A percentile compares a stretch with the other conserved stretches of the same genome.
Conservation (phyloP, 2,329 filamentous ascomycete genomes). For the Pleurostoma richardsiae region DNA sequence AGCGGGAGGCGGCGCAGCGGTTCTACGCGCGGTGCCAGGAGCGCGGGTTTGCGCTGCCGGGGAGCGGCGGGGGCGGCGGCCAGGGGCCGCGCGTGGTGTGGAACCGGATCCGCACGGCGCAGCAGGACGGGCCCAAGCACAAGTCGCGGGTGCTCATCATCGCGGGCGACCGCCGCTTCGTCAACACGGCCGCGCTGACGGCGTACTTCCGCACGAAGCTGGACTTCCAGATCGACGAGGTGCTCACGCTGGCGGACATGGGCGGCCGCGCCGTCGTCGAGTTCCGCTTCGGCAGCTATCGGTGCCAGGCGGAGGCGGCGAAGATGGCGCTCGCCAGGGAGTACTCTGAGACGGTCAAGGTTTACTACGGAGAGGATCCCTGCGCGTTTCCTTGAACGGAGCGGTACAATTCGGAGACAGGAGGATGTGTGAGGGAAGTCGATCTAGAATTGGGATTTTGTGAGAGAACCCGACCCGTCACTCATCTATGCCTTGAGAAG, state of each 20-base stretch:
- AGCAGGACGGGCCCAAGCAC: constrained; percentile 17
- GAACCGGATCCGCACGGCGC: constrained; percentile 42
- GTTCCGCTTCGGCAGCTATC: constrained; percentile 49
- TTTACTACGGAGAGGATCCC: constrained; percentile 13
- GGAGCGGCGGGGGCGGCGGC: constrained; percentile 10
- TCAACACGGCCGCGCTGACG: constrained; percentile 33
- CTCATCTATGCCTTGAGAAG: no score
- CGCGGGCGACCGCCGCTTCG: constrained; percentile 35
- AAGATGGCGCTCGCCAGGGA: constrained; percentile 21
- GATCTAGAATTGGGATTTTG: no score
- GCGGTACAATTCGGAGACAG: no score
- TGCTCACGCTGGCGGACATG: constrained; percentile 23
- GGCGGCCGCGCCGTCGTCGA: constrained; percentile 29
- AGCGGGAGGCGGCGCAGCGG: constrained; percentile 27
- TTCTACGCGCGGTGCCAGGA: constrained; percentile 17
- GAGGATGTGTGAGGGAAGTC: no score
- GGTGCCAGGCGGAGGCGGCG: constrained; percentile 48
- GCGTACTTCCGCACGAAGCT: constrained; percentile 36
- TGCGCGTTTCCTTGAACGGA: constrained; percentile 1
- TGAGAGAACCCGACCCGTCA: no score
- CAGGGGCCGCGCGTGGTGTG: constrained; percentile 31
- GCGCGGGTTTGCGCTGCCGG: constrained; percentile 26
- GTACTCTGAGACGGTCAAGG: constrained; percentile 10
- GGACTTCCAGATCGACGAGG: constrained; percentile 40
- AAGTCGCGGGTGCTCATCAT: constrained; percentile 46